phyloP scores from a whole-genome alignment of 768 basidiomycete genomes.

The Mycena metata region DNA sequence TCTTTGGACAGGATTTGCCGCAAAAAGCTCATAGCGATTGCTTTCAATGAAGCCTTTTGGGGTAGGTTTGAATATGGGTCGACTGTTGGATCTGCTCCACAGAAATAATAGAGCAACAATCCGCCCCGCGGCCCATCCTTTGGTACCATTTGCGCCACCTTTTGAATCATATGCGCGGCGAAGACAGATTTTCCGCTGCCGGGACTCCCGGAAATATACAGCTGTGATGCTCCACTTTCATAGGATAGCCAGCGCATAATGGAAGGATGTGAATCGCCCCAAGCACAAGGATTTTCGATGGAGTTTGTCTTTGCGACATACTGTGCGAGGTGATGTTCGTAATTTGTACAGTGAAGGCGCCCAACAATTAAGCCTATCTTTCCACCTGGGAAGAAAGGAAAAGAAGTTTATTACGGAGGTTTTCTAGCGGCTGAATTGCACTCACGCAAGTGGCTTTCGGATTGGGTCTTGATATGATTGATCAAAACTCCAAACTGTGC shows the following conservation, averaged over 20 bases:
- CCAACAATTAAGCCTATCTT: conserved; percentile 3
- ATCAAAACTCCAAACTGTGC: conserved; percentile 17
- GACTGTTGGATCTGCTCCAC: conserved; percentile 19
- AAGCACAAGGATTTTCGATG: conserved; percentile 14
- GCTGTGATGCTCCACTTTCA: conserved; percentile 8
- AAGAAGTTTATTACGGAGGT: not conserved
- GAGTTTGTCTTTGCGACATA: conserved; percentile 24
- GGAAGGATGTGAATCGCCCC: conserved; percentile 23
- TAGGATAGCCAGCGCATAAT: conserved; percentile 10
- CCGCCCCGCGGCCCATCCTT: conserved; percentile 15
- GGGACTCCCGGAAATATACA: conserved; percentile 16
- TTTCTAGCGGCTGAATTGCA: not conserved
- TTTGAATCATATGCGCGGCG: conserved; percentile 21
- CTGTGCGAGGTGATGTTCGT: conserved; percentile 18
- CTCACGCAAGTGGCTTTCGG: conserved; percentile 10
- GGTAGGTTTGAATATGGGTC: conserved; percentile 19
- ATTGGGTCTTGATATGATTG: conserved; percentile 5
- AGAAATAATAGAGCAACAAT: conserved; percentile 19
- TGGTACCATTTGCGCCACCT: conserved; percentile 3
- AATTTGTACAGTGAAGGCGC: conserved; percentile 27
- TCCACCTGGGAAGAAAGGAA: not conserved
- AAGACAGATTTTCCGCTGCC: conserved; percentile 23
- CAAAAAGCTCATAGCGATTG: conserved; percentile 26
- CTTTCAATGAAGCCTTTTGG: conserved; percentile 21
- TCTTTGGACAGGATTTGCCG: conserved; percentile 24